phyloP scores from a whole-genome alignment of 768 basidiomycete species.

The Cystobasidium tubakii region DNA sequence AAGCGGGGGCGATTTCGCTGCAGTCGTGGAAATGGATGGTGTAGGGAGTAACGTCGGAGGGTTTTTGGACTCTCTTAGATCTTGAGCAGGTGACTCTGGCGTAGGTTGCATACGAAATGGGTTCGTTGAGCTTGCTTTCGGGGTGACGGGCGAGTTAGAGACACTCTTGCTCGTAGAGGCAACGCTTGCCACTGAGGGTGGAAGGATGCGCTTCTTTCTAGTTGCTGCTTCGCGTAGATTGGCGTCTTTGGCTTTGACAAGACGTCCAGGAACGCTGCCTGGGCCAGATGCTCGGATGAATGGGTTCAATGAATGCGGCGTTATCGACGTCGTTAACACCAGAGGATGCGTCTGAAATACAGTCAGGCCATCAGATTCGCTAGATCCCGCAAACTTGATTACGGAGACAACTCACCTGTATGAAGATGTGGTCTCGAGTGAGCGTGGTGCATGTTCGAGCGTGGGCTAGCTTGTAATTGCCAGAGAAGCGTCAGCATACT shows the following conservation, averaged over 20 bases:
- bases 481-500: not conserved
- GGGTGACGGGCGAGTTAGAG: not conserved
- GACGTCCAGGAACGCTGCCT: not conserved
- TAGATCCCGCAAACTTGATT: not conserved
- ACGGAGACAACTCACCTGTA: too few species aligned
- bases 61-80: not conserved
- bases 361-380: not conserved
- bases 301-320: slow-evolving; percentile 14
- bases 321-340: slow-evolving; percentile 1
- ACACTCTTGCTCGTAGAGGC: not conserved
- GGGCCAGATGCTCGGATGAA: not conserved
- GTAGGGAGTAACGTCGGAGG: not conserved
- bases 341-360: slow-evolving; percentile 23
- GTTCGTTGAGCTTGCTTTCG: not conserved
- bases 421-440: slow-evolving; percentile 31
- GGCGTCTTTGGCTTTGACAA: not conserved
- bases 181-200: not conserved
- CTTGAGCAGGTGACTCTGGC: not conserved
- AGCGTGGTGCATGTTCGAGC: slow-evolving; percentile 26
- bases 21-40: not conserved
- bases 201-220: slow-evolving; percentile 16
- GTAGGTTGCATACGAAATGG: slow-evolving; percentile 9
- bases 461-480: slow-evolving; percentile 15
- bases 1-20: slow-evolving; percentile 31
- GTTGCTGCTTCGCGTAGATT: slow-evolving; percentile 21